Evolutionary conservation across 768 basidiomycete genomes (phyloP).

Genomic region (Gloeostereum incarnatum): DNA sequence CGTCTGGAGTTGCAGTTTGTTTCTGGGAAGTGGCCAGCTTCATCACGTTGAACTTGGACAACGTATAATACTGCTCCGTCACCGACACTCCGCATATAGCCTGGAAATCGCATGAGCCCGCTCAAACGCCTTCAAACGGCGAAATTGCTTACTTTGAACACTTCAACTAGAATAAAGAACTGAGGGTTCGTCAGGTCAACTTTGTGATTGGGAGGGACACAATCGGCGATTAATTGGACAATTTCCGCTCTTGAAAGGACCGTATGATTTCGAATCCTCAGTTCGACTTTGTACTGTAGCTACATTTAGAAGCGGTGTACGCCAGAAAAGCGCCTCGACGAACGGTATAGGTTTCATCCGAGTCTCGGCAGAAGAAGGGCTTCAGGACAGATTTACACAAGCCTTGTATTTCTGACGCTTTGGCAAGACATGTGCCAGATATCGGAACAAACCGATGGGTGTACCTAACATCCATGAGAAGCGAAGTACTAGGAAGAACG

Average conservation of each 20-base stretch:
- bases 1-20: conserved; percentile 9
- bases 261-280: conserved; percentile 70
- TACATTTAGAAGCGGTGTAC: neutral
- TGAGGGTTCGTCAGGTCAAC: conserved; percentile 65
- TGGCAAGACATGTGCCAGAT: conserved; percentile 56
- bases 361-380: conserved; percentile 38
- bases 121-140: neutral
- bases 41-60: conserved; percentile 75
- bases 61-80: conserved; percentile 60
- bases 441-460: conserved; percentile 67
- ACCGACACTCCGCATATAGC: conserved; percentile 70
- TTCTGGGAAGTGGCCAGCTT: conserved; percentile 67
- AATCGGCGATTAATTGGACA: conserved; percentile 61
- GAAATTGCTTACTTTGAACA: conserved; percentile 61
- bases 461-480: conserved; percentile 31
- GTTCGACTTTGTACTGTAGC: conserved; percentile 71
- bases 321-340: conserved; percentile 7
- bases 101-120: conserved; percentile 23
- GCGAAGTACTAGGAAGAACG: neutral
- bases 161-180: conserved; percentile 68
- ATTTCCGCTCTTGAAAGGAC: conserved; percentile 49
- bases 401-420: conserved; percentile 56
- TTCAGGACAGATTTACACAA: conserved; percentile 48
- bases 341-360: conserved; percentile 39
- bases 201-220: conserved; percentile 56